Evolutionary conservation across 495 filamentous ascomycete genomes (phyloP).

Genomic region (Chaetomium cochliodes): DNA sequence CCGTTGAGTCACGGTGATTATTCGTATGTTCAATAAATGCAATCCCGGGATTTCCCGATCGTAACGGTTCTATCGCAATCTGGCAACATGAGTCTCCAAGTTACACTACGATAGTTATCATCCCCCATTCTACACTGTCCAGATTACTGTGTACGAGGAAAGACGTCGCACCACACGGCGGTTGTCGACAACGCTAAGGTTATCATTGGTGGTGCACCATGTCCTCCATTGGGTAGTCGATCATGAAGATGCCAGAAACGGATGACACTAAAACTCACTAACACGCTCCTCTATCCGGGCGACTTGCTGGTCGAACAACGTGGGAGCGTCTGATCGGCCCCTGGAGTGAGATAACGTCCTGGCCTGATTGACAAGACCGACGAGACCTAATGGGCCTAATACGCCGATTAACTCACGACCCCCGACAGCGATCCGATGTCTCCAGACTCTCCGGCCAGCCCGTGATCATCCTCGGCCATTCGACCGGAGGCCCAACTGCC

Average conservation of each 20-base stretch:
- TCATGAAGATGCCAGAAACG: too few species aligned
- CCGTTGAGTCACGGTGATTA: background rate
- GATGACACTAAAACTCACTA: too few species aligned
- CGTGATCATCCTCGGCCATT: background rate
- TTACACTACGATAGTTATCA: background rate
- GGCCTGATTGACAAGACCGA: background rate
- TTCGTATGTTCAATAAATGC: too few species aligned
- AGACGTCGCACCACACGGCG: too few species aligned
- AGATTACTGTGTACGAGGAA: too few species aligned
- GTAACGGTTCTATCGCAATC: background rate
- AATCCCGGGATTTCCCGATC: constrained; percentile 4
- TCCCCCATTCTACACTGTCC: background rate
- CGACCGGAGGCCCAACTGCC: constrained; percentile 12
- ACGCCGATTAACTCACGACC: background rate
- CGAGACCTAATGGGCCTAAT: background rate
- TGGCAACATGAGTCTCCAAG: background rate
- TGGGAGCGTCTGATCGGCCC: too few species aligned
- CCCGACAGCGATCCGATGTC: constrained; percentile 7
- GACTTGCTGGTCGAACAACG: too few species aligned
- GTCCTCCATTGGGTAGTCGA: too few species aligned
- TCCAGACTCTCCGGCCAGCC: background rate
- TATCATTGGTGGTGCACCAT: too few species aligned
- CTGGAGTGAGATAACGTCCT: too few species aligned
- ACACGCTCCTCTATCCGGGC: too few species aligned
- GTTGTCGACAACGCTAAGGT: too few species aligned